These are phyloP conservation scores for Drechslerella dactyloides DNA, from an alignment of 2,329 filamentous ascomycete species.

Conservation along the genomic window DNA sequence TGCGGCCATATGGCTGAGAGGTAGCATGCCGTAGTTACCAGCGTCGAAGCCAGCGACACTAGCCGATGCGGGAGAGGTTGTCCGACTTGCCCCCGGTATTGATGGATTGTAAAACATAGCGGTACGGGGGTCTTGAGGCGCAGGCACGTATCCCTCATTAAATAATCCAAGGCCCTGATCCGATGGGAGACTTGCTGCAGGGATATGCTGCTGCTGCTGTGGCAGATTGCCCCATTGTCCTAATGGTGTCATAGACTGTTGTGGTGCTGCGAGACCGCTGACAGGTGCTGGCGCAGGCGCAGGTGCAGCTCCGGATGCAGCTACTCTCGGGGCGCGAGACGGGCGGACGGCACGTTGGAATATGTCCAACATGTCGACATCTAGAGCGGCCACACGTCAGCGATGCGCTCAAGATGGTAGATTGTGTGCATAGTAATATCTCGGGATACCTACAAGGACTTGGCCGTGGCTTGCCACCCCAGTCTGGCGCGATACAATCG, in stretches of 20 bases:
- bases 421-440: neutral
- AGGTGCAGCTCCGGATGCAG: neutral
- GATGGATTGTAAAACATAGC: constrained; percentile 1
- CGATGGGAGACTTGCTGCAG: neutral
- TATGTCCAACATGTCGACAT: constrained; percentile 48
- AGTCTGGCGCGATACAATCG: constrained; percentile 45
- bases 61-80: constrained; percentile 9
- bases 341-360: constrained; percentile 41
- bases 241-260: neutral
- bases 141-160: neutral
- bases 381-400: constrained; percentile 22
- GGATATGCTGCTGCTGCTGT: constrained; percentile 11
- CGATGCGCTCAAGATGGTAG: neutral
- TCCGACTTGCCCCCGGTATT: neutral
- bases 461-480: constrained; percentile 36
- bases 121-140: neutral
- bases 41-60: constrained; percentile 17
- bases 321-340: neutral
- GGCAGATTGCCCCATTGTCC: neutral
- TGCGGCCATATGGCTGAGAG: constrained; percentile 14
- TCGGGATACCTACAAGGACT: constrained; percentile 32
- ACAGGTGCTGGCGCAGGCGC: neutral
- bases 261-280: neutral
- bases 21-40: constrained; percentile 5
- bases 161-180: neutral